Evolutionary conservation across 169 alveolate species (phyloP).

Genomic region (Plasmodium gonderi): DNA sequence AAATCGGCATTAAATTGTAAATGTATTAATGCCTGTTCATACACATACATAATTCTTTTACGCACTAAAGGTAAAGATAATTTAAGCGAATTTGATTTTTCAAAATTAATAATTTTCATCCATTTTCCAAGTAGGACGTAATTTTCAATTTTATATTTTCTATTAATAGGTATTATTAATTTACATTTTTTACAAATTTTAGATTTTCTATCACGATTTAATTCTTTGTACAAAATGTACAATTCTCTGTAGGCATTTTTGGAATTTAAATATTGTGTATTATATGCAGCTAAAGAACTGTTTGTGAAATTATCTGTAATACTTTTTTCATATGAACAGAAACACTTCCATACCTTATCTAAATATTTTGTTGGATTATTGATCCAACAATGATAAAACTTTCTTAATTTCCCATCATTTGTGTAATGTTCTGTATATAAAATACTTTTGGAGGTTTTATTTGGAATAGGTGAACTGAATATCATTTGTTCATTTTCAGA

Average conservation of each 20-base stretch:
- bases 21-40: slow-evolving; percentile 77
- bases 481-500: slow-evolving; percentile 80
- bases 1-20: slow-evolving; percentile 76
- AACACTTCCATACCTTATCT: slow-evolving; percentile 82
- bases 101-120: slow-evolving; percentile 82
- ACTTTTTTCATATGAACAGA: slow-evolving; percentile 75
- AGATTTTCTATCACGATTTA: slow-evolving; percentile 64
- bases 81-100: slow-evolving; percentile 80
- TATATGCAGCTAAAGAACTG: slow-evolving; percentile 25
- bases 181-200: slow-evolving; percentile 56
- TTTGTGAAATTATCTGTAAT: slow-evolving; percentile 24
- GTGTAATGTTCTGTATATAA: slow-evolving; percentile 51
- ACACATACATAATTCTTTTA: slow-evolving; percentile 79
- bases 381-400: slow-evolving; percentile 75
- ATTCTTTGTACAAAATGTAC: slow-evolving; percentile 24
- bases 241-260: slow-evolving; percentile 71
- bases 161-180: slow-evolving; percentile 77
- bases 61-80: slow-evolving; percentile 38
- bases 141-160: slow-evolving; percentile 64
- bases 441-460: slow-evolving; percentile 8
- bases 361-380: slow-evolving; percentile 81
- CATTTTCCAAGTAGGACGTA: slow-evolving; percentile 51
- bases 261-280: slow-evolving; percentile 43
- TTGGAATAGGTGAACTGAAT: slow-evolving; percentile 56
- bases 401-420: slow-evolving; percentile 46